Conservation (phyloP, 2,329 filamentous ascomycete genomes). For the Orbilia blumenaviensis region DNA sequence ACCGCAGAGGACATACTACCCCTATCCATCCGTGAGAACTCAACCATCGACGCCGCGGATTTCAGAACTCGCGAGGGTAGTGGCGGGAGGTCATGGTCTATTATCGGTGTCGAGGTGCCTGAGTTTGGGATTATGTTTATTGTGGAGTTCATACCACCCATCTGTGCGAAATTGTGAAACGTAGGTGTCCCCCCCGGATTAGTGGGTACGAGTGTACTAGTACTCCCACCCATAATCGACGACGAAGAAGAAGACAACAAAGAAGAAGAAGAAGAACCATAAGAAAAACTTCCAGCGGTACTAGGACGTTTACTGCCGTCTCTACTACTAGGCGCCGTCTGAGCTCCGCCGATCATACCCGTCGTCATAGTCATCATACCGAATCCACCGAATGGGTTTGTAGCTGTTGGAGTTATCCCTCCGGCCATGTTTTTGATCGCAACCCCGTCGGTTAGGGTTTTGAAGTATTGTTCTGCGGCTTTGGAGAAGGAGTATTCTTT, state of each 20-base stretch:
- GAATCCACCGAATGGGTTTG: not conserved
- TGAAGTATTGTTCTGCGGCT: conserved; percentile 57
- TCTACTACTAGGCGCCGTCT: conserved; percentile 35
- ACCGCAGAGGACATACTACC: conserved; percentile 18
- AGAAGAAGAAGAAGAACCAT: too few relatives aligned
- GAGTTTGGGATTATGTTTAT: conserved; percentile 10
- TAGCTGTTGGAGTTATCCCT: not conserved
- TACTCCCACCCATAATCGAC: conserved; percentile 6
- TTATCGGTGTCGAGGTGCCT: conserved; percentile 17
- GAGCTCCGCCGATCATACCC: not conserved
- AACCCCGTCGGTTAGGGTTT: conserved; percentile 50
- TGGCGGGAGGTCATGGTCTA: not conserved
- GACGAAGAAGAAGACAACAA: not conserved
- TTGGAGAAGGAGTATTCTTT: conserved; percentile 57
- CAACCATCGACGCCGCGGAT: conserved; percentile 49
- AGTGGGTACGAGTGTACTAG: conserved; percentile 15
- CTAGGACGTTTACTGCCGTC: conserved; percentile 44
- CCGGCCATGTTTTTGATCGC: conserved; percentile 40
- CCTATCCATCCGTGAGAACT: conserved; percentile 49
- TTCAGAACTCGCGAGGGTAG: conserved; percentile 29
- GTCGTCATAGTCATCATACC: not conserved
- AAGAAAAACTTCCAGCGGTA: conserved; percentile 45
- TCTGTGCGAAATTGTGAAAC: conserved; percentile 1
- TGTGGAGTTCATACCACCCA: conserved; percentile 12
- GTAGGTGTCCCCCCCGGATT: not conserved